Base-by-base conservation (phyloP, 2,329 filamentous ascomycete genomes). In the Fusarium virguliforme region DNA sequence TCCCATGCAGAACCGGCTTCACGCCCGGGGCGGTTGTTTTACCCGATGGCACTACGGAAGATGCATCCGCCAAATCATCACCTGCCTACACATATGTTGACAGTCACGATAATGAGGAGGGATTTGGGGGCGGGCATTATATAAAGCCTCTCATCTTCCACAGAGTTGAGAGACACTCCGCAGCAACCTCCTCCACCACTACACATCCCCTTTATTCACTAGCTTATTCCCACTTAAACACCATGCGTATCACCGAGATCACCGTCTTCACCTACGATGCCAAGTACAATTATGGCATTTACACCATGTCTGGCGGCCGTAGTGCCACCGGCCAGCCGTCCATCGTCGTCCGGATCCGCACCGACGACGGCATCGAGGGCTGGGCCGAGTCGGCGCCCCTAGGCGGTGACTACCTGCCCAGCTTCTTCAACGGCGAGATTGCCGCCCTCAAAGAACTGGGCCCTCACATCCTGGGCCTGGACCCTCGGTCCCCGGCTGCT, bases 181-280 rank as follows among this genome's bases (percentile, higher is more conserved):
- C 18, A 28, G 41, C 24, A 46, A 46, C 13, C 24, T 10, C 24
- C 26, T n/a, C 3, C 13, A 9, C 8, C 4, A 4, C 12, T 6
- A n/a, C 1, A 46, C 15, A 15, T n/a, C 41, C 8, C 24, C n/a
- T 10, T 46, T 46, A 46, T n/a, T n/a, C 13, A n/a, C 13, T 3
- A n/a, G 26, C 12, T 3, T 8, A 8, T 26, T 46, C 2, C 3
- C 13, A 9, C 26, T 9, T 2, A 10, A 46, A 7, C 6, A 28
- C 3, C 9, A 56, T 56, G 34, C 35, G 60, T 15, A 53, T 73
- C 12, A 35, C 6, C 3, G 30, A 53, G 48, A 53, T 53, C 30
- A 26, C 28, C 28, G 48, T 35, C 18, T 53, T 53, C 7, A 35
- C 10, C 12, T 53, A 53, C 7, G 30, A 53, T 34, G 48, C 13